Evolutionary conservation across 805 yeast species (phyloP).

Genomic region (Yarrowia yakushimensis): DNA sequence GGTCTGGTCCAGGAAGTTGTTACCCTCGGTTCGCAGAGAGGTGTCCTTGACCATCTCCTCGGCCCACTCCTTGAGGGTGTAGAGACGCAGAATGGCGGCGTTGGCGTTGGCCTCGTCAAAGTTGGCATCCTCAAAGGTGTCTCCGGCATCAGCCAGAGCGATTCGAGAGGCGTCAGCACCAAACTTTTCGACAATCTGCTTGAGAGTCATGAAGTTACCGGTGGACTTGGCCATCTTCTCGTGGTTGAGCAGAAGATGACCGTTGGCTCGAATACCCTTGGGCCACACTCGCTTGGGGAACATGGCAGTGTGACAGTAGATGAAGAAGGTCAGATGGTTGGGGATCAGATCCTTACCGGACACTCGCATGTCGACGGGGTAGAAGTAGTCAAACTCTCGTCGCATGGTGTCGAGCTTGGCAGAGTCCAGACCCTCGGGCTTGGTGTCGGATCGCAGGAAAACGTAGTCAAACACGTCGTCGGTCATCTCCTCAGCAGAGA

Average conservation of each 20-base stretch:
- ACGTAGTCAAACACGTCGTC: constrained; percentile 91
- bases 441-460: constrained; percentile 65
- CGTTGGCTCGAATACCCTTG: constrained; percentile 86
- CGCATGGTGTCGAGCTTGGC: constrained; percentile 69
- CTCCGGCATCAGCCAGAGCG: constrained; percentile 98
- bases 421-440: constrained; percentile 55
- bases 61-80: constrained; percentile 91
- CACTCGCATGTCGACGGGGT: constrained; percentile 86
- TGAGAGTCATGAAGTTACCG: constrained; percentile 91
- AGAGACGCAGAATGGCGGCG: constrained; percentile 92
- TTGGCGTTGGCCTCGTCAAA: constrained; percentile 95
- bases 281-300: constrained; percentile 95
- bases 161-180: constrained; percentile 98
- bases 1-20: constrained; percentile 75
- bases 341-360: constrained; percentile 98
- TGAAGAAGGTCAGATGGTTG: constrained; percentile 93
- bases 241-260: constrained; percentile 91
- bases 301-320: constrained; percentile 87
- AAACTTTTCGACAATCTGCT: constrained; percentile 77
- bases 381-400: constrained; percentile 94
- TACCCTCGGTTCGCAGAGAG: constrained; percentile 53
- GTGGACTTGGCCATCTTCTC: constrained; percentile 98
- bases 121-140: constrained; percentile 94
- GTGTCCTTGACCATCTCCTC: constrained; percentile 63
- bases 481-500: constrained; percentile 80